Base-by-base conservation (phyloP, 768 basidiomycete species). In the Russula griseocarnosa region DNA sequence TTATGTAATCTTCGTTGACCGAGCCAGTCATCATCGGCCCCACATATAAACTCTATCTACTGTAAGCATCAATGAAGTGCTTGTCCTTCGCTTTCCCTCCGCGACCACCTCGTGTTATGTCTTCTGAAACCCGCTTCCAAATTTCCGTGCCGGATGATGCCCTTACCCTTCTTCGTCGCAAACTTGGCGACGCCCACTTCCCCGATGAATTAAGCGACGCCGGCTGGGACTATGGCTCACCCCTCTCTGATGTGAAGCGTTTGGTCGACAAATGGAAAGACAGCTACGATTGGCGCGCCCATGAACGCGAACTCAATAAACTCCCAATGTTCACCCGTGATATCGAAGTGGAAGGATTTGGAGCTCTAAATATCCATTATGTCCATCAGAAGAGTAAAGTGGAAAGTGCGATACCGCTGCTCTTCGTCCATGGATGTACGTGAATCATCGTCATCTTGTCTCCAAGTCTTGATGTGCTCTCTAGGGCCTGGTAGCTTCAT, bases 151-250 rank as follows among this genome's bases (percentile, higher is more conserved):
- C 83, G 0, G 81, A 82, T 49, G 70, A 70, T 1, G 69, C 76
- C 18, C 70, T 87, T 26, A 69, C 72, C 0, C 32, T 73, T 14
- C 76, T 86, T 16, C 71, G 71, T 10, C 68, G 71, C 49, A 86
- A 83, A 65, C 81, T 87, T 14, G 74, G 73, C 0, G 74, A 82
- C 16, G 70, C 79, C 0, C 73, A 70, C 1, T 76, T 86, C 22
- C 86, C 86, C 0, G 82, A 86, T 67, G 85, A 86, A 64, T 74
- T 87, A 2, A 76, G 83, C 11, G 76, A 78, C n/a, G 80, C 78
- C 0, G 79, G 74, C 0, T 78, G 80, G 76, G 77, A 76, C 24
- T 86, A 85, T 57, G 85, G 85, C 5, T 75, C 69, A 7, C 69
- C 67, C 10, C 58, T 73, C 14, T 65, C 60, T 1, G 74, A 75